phyloP scores from a whole-genome alignment of 83 land plant genomes.

The Picea abies region DNA sequence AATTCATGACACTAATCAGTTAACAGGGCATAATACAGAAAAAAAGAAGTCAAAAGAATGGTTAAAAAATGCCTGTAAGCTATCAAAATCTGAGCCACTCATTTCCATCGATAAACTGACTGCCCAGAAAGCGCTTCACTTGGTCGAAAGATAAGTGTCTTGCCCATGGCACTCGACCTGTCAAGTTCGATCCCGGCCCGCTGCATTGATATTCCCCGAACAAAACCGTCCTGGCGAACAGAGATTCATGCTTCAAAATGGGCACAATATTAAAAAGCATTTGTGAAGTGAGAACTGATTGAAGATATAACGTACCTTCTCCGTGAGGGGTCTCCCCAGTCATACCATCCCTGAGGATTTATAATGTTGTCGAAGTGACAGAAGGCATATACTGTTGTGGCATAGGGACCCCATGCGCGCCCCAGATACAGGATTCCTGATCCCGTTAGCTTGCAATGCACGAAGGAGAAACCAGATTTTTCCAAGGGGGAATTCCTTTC shows the following conservation, averaged over 20 bases:
- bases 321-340: constrained; percentile 31
- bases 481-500: constrained; percentile 29
- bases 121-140: constrained; percentile 37
- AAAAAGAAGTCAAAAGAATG: no score
- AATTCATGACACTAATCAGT: no score
- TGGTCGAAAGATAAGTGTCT: constrained; percentile 32
- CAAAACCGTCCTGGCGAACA: constrained; percentile 42
- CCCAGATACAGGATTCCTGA: constrained; percentile 49
- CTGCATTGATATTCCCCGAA: constrained; percentile 53
- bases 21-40: no score
- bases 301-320: constrained; percentile 17
- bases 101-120: constrained; percentile 43
- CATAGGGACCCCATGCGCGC: constrained; percentile 39
- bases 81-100: constrained; percentile 35
- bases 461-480: constrained; percentile 56
- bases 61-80: no score
- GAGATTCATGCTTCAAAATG: background rate
- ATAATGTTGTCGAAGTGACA: constrained; percentile 31
- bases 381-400: constrained; percentile 28
- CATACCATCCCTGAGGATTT: constrained; percentile 33
- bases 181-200: constrained; percentile 53
- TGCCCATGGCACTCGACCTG: constrained; percentile 41
- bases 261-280: background rate
- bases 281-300: background rate
- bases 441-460: constrained; percentile 43